A percentile compares a stretch with the other conserved stretches of the same genome.
Conservation (phyloP, 306 rosid species). For the Astragalus glycyphyllos region DNA sequence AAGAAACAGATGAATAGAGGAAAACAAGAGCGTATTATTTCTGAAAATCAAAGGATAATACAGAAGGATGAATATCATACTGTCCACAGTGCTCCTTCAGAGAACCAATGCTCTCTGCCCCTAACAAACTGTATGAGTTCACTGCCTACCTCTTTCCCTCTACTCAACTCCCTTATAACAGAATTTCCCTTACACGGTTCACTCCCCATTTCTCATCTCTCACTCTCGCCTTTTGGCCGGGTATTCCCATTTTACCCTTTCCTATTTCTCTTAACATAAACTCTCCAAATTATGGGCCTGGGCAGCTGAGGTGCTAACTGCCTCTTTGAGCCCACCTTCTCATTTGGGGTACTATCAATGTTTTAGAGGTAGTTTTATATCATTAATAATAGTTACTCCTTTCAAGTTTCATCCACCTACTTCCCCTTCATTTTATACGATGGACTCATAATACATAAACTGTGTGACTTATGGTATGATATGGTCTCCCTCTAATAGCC, state of each 20-base stretch:
- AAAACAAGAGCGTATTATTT: too few species aligned
- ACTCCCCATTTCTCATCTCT: not conserved
- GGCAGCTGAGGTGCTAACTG: not conserved
- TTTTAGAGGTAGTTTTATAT: too few species aligned
- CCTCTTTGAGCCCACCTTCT: not conserved
- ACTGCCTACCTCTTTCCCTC: not conserved
- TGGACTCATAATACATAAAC: not conserved
- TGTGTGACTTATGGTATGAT: not conserved
- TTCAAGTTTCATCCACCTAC: too few species aligned
- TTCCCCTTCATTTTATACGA: too few species aligned
- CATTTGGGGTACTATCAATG: not conserved
- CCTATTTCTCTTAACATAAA: not conserved
- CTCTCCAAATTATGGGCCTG: not conserved
- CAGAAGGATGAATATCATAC: not conserved
- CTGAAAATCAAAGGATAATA: too few species aligned
- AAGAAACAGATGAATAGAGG: too few species aligned
- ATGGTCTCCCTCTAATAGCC: conserved; percentile 1
- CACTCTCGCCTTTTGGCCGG: not conserved
- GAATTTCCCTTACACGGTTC: not conserved
- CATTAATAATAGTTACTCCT: too few species aligned
- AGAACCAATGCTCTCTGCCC: not conserved
- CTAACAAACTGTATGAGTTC: not conserved
- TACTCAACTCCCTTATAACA: not conserved
- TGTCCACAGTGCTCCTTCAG: not conserved
- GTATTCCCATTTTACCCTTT: not conserved